phyloP scores from a whole-genome alignment of 768 basidiomycete species.

The Pisolithus orientalis region DNA sequence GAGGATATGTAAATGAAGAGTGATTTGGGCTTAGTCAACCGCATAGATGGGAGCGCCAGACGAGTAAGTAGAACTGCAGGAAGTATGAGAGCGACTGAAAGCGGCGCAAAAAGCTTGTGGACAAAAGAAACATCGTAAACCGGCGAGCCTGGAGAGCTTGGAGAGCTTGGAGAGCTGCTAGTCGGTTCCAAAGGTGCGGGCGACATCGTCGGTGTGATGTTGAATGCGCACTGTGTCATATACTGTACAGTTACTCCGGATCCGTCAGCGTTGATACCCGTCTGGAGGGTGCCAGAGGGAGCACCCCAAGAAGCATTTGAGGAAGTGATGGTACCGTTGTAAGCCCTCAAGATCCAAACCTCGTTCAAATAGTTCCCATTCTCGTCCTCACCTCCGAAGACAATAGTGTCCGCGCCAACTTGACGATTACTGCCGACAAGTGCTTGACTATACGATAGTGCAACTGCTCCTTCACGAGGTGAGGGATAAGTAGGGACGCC shows the following conservation, averaged over 20 bases:
- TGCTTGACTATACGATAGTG: conserved; percentile 44
- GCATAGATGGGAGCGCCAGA: conserved; percentile 34
- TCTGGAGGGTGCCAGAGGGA: conserved; percentile 54
- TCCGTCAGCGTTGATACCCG: conserved; percentile 60
- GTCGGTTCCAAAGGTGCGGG: conserved; percentile 17
- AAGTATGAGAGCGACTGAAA: conserved; percentile 42
- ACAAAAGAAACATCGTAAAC: conserved; percentile 37
- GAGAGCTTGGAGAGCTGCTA: conserved; percentile 10
- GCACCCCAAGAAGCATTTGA: conserved; percentile 59
- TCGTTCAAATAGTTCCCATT: conserved; percentile 65
- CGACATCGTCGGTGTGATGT: conserved; percentile 19
- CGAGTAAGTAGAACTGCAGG: conserved; percentile 38
- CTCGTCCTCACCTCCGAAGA: conserved; percentile 72
- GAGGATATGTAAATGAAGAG: conserved; percentile 31
- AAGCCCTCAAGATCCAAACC: conserved; percentile 73
- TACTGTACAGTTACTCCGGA: conserved; percentile 59
- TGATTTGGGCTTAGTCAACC: conserved; percentile 18
- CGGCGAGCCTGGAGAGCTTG: conserved; percentile 18
- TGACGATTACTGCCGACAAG: conserved; percentile 51
- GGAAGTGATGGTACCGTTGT: conserved; percentile 54
- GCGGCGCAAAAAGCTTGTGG: conserved; percentile 43
- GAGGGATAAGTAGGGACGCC: conserved; percentile 49
- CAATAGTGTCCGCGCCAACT: conserved; percentile 58
- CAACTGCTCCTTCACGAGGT: conserved; percentile 67
- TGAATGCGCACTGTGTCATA: conserved; percentile 52